phyloP scores from a whole-genome alignment of 331 rosid species.

The Erythrophleum ivorense region DNA sequence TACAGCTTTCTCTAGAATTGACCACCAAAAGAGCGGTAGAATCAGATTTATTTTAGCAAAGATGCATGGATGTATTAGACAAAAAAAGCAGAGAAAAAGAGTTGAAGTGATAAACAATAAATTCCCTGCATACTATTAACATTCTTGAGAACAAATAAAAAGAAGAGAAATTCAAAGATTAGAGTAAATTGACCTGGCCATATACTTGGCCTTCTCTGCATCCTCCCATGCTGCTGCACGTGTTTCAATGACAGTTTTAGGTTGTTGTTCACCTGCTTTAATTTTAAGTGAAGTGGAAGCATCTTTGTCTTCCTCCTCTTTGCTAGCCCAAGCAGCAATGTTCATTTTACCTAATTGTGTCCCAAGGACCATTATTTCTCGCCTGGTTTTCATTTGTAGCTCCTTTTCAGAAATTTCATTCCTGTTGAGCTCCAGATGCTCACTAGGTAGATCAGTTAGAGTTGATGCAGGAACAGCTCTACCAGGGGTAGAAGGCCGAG shows the following conservation, averaged over 20 bases:
- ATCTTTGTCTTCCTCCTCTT: constrained; percentile 87
- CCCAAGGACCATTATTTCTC: constrained; percentile 91
- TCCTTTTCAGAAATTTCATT: constrained; percentile 81
- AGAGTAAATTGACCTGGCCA: constrained; percentile 71
- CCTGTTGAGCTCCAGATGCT: constrained; percentile 48
- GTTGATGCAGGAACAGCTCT: constrained; percentile 57
- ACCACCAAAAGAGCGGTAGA: not conserved
- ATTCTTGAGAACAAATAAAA: not conserved
- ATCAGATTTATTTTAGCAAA: constrained; percentile 2
- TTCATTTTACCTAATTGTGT: constrained; percentile 90
- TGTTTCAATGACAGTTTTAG: constrained; percentile 65
- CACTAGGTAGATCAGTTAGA: constrained; percentile 37
- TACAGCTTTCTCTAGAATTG: not conserved
- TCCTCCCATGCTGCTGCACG: constrained; percentile 98
- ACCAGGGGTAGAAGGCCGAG: constrained; percentile 81
- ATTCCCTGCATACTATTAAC: not conserved
- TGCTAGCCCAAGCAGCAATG: constrained; percentile 99
- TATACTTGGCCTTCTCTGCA: constrained; percentile 87
- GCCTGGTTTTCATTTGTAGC: constrained; percentile 89
- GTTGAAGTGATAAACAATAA: not conserved
- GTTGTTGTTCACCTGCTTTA: constrained; percentile 48
- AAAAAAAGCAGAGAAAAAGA: not conserved
- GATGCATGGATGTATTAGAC: constrained; percentile 15
- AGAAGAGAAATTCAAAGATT: constrained; percentile 1
- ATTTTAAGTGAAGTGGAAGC: constrained; percentile 76